Conservation (phyloP, 2,329 filamentous ascomycete genomes). For the Malbranchea cinnamomea region DNA sequence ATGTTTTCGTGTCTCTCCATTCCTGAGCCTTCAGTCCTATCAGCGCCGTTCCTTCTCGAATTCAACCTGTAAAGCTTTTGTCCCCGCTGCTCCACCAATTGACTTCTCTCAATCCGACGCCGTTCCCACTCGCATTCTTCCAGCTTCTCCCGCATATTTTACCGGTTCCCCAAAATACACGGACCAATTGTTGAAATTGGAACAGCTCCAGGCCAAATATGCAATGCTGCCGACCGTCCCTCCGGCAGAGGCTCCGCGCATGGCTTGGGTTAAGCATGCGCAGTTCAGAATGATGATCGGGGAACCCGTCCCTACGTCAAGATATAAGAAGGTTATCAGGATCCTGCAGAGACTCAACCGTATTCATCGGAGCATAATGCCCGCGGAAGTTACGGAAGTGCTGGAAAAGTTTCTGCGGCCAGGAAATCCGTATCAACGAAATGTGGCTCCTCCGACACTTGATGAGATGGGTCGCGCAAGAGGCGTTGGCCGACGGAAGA, state of each 20-base stretch:
- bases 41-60: constrained; percentile 12
- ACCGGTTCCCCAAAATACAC: constrained; percentile 72
- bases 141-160: constrained; percentile 87
- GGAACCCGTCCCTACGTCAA: constrained; percentile 58
- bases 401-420: constrained; percentile 59
- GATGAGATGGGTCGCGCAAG: constrained; percentile 66
- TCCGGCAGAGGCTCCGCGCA: constrained; percentile 50
- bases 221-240: constrained; percentile 55
- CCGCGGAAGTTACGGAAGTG: constrained; percentile 49
- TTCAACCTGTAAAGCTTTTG: constrained; percentile 14
- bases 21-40: constrained; percentile 7
- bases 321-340: constrained; percentile 62
- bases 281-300: constrained; percentile 60
- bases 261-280: constrained; percentile 65
- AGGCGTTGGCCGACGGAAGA: constrained; percentile 75
- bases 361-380: constrained; percentile 67
- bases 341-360: constrained; percentile 68
- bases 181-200: constrained; percentile 63
- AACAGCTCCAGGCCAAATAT: constrained; percentile 57
- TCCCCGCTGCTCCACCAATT: constrained; percentile 21
- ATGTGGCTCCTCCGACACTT: constrained; percentile 44
- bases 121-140: constrained; percentile 56
- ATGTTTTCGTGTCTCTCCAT: background rate
- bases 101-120: constrained; percentile 18
- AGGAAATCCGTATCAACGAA: constrained; percentile 54